These are phyloP conservation scores for Suillus luteus DNA, from an alignment of 768 basidiomycete genomes.

Conservation along the genomic window DNA sequence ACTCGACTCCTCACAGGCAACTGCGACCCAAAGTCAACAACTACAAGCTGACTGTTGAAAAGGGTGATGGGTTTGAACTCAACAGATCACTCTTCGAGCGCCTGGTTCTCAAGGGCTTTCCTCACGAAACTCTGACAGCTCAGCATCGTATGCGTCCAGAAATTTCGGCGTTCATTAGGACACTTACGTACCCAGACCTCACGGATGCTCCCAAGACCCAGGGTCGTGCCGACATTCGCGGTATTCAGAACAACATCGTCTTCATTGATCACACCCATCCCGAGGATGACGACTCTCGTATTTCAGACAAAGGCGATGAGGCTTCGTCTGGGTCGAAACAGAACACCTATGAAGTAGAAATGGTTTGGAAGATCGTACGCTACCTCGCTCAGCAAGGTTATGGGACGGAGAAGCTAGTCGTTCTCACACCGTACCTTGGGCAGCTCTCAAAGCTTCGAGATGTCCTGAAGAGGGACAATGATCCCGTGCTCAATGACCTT, in stretches of 20 bases:
- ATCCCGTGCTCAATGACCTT: conserved; percentile 64
- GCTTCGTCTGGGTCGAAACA: conserved; percentile 58
- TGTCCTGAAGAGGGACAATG: conserved; percentile 46
- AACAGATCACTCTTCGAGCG: conserved; percentile 73
- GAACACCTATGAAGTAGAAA: conserved; percentile 58
- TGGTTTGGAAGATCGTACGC: conserved; percentile 65
- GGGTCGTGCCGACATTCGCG: conserved; percentile 52
- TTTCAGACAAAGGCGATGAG: conserved; percentile 49
- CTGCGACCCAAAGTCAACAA: conserved; percentile 73
- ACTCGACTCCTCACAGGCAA: conserved; percentile 44
- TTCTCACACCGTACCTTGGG: conserved; percentile 71
- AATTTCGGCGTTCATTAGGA: conserved; percentile 61
- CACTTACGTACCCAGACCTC: conserved; percentile 66
- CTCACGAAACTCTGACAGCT: conserved; percentile 53
- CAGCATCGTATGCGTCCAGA: conserved; percentile 81
- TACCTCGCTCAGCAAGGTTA: conserved; percentile 74
- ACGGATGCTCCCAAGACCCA: conserved; percentile 53
- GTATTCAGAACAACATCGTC: conserved; percentile 57
- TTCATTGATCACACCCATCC: conserved; percentile 59
- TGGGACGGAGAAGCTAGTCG: conserved; percentile 56
- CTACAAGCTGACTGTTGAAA: conserved; percentile 66
- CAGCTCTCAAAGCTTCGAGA: conserved; percentile 56
- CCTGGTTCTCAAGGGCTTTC: conserved; percentile 60
- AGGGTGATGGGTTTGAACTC: conserved; percentile 65
- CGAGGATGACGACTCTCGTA: conserved; percentile 48